Conservation (phyloP, 441 rosid genomes). For the Aquilaria agallochum region DNA sequence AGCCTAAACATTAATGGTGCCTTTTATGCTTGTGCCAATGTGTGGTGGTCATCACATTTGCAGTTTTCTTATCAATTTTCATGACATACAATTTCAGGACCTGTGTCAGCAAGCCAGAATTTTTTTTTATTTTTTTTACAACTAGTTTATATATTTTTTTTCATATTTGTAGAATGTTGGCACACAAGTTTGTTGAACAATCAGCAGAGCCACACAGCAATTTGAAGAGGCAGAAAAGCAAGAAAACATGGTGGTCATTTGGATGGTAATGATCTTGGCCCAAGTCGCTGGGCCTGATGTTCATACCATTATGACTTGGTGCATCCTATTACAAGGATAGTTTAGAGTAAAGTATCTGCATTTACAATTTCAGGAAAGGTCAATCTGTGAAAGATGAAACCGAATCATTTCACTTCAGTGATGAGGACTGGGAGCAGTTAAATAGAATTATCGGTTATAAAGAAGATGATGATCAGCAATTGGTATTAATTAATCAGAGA, state of each 20-base stretch:
- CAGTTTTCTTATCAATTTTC: no score
- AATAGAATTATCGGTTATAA: conserved; percentile 88
- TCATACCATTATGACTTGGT: neutral
- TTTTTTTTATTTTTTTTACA: no score
- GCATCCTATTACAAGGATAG: neutral
- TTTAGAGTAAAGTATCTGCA: conserved; percentile 7
- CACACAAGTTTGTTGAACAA: conserved; percentile 89
- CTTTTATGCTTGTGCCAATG: no score
- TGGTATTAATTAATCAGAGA: conserved; percentile 42
- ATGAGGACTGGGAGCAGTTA: conserved; percentile 94
- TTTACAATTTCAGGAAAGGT: conserved; percentile 53
- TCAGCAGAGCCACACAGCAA: conserved; percentile 58
- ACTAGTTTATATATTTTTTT: neutral
- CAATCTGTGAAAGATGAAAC: conserved; percentile 63
- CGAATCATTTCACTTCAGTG: conserved; percentile 70
- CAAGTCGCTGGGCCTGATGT: no score
- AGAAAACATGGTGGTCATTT: conserved; percentile 96
- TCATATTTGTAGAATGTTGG: conserved; percentile 74
- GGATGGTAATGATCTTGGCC: conserved; percentile 57
- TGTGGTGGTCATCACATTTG: no score
- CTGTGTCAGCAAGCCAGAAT: no score
- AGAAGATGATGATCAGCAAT: conserved; percentile 69
- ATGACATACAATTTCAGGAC: no score
- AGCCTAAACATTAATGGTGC: no score
- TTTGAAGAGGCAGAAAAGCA: conserved; percentile 60